phyloP scores from a whole-genome alignment of 2,329 filamentous ascomycete genomes.

The Aspergillus alliaceus region DNA sequence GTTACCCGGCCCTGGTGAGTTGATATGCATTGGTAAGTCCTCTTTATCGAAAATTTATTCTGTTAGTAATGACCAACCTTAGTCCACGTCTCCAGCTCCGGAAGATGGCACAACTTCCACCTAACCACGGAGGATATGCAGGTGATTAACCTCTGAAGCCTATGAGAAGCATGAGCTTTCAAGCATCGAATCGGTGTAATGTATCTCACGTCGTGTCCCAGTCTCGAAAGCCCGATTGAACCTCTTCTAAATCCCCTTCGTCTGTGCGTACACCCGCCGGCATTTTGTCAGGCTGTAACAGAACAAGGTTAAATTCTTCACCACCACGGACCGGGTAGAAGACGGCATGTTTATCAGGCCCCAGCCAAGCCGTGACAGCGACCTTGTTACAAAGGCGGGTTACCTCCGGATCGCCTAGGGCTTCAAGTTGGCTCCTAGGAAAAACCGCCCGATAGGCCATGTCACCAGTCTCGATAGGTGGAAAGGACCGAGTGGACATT shows the following conservation, averaged over 20 bases:
- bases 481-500: constrained; percentile 40
- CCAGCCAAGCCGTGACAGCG: constrained; percentile 61
- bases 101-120: constrained; percentile 61
- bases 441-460: constrained; percentile 63
- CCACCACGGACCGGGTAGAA: constrained; percentile 62
- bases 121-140: constrained; percentile 61
- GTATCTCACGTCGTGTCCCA: constrained; percentile 56
- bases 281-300: constrained; percentile 59
- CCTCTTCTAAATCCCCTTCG: constrained; percentile 57
- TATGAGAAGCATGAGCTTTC: background rate
- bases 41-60: no score
- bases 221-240: constrained; percentile 55
- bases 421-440: constrained; percentile 46
- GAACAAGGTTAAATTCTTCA: constrained; percentile 62
- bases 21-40: background rate
- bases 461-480: constrained; percentile 59
- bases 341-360: constrained; percentile 60
- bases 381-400: constrained; percentile 48
- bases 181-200: background rate
- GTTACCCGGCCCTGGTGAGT: constrained; percentile 9
- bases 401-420: constrained; percentile 38
- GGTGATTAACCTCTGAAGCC: constrained; percentile 34
- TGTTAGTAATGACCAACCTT: constrained; percentile 7
- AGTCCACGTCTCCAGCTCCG: constrained; percentile 43
- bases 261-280: constrained; percentile 30